Evolutionary conservation across 2,329 filamentous ascomycete species (phyloP), one percentile per base, ranked within the genome.

Genomic region (Sporothrix phasma): DNA sequence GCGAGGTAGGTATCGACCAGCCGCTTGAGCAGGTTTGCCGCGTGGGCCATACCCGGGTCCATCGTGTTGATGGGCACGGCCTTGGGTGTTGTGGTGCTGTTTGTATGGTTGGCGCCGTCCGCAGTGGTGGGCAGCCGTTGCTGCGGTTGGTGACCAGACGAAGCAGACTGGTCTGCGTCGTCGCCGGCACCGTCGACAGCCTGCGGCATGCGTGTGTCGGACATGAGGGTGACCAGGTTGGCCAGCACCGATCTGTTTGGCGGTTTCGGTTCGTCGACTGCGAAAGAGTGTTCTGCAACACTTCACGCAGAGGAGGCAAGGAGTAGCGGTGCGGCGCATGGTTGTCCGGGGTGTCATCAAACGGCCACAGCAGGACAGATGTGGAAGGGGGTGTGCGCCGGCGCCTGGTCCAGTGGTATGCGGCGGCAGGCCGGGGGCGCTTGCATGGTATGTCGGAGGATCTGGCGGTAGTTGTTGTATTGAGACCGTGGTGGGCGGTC

Each of bases 1-100:
- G 66, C 43, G 5, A 74, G 69, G 56, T 71, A 74, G 1, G 67
- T 65, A 26, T 70, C 66, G 3, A 71, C 61, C 17, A 73, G 66
- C 13, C 65, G 66, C 46, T 69, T 66, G 2, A 73, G 64, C 31
- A 72, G 49, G 13, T 66, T 45, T 1, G 69, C 65, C 1, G 68
- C 72, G 8, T 69, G 66, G 0, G 64, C 56, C 22, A 66, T 65
- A 34, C 65, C 65, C 2, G 65, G 24, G 13, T 69, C 67, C 8
- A 24, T 31, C 1, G 68, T 60, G 5, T 19, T 34, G 24, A 60
- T 60, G 43, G 58, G 15, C 43, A 49, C 31, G 10, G 43, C 39
- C 39, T 19, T 46, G 17, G 56, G 24, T 8, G 17, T 45, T 6
- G 5, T 59, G 4, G 17, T 31, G 39, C 19, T 43, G 39, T 59